Conservation (phyloP, 2,329 filamentous ascomycete genomes). For the Fusarium kyushuense region DNA sequence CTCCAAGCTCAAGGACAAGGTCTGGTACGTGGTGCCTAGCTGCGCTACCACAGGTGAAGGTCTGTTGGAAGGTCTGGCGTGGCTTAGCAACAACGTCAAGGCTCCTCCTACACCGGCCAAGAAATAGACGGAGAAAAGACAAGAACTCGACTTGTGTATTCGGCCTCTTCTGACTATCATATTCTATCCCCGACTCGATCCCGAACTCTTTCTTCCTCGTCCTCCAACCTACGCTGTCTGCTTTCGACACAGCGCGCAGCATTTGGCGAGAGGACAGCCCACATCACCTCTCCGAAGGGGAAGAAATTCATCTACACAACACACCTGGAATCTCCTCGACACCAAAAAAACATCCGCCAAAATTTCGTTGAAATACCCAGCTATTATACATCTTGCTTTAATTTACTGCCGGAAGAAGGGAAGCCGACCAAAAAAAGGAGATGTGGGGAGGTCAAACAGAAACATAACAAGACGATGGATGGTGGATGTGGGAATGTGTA, state of each 20-base stretch:
- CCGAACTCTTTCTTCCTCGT: slow-evolving; percentile 6
- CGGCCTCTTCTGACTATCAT: slow-evolving; percentile 4
- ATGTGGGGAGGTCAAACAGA: slow-evolving; percentile 17
- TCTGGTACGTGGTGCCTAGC: slow-evolving; percentile 87
- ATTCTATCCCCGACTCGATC: slow-evolving; percentile 15
- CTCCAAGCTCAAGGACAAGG: slow-evolving; percentile 81
- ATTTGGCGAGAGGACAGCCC: background rate
- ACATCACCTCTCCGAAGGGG: slow-evolving; percentile 1
- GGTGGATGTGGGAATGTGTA: background rate
- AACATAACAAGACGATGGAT: slow-evolving; percentile 5
- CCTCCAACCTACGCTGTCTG: background rate
- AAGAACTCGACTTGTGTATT: slow-evolving; percentile 9
- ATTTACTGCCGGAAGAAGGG: background rate
- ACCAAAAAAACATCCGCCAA: slow-evolving; percentile 29
- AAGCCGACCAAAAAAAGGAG: background rate
- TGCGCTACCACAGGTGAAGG: slow-evolving; percentile 86
- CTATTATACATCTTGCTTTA: slow-evolving; percentile 22
- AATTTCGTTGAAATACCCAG: slow-evolving; percentile 41
- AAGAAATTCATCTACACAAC: slow-evolving; percentile 15
- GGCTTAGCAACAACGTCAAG: slow-evolving; percentile 89
- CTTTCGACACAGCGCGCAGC: background rate
- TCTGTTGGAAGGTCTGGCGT: slow-evolving; percentile 82
- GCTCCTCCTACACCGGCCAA: slow-evolving; percentile 66
- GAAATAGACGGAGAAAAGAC: slow-evolving; percentile 57
- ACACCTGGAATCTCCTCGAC: background rate